Evolutionary conservation across 2,329 filamentous ascomycete species (phyloP).

Genomic region (Neopestalotiopsis sp.): DNA sequence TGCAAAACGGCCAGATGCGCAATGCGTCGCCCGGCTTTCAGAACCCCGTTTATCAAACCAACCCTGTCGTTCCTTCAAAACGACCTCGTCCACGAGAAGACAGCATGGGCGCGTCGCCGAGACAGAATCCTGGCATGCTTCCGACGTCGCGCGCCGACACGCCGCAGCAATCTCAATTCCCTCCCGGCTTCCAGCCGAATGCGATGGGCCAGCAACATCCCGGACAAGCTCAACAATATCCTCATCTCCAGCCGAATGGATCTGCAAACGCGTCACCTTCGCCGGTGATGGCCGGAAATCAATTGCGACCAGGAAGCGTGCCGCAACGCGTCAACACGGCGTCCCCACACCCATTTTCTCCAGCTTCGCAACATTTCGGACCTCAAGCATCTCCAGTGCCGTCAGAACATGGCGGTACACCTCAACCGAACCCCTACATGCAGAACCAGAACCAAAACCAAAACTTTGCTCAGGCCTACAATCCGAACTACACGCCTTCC

Average conservation of each 20-base stretch:
- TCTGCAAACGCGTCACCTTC: slow-evolving; percentile 89
- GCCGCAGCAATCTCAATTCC: slow-evolving; percentile 77
- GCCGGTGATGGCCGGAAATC: slow-evolving; percentile 82
- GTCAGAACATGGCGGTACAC: slow-evolving; percentile 76
- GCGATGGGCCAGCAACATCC: slow-evolving; percentile 66
- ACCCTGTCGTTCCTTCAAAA: slow-evolving; percentile 88
- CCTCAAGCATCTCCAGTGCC: slow-evolving; percentile 77
- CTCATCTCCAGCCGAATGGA: slow-evolving; percentile 81
- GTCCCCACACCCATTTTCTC: slow-evolving; percentile 90
- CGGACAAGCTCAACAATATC: slow-evolving; percentile 72
- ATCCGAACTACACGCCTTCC: slow-evolving; percentile 62
- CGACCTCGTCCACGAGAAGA: slow-evolving; percentile 82
- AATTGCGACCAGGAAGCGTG: slow-evolving; percentile 72
- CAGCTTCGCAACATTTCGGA: slow-evolving; percentile 73
- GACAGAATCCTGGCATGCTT: slow-evolving; percentile 74
- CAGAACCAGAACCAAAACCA: slow-evolving; percentile 57
- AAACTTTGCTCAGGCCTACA: slow-evolving; percentile 62
- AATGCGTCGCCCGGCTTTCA: slow-evolving; percentile 81
- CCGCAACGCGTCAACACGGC: slow-evolving; percentile 86
- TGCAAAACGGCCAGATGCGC: slow-evolving; percentile 85
- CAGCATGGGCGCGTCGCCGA: slow-evolving; percentile 81
- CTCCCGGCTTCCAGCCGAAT: slow-evolving; percentile 68
- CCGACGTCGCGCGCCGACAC: slow-evolving; percentile 91
- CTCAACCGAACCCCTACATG: slow-evolving; percentile 75
- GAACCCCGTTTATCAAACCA: slow-evolving; percentile 81